A percentile compares a stretch with the other conserved stretches of the same genome.
Conservation (phyloP, 495 filamentous ascomycete species). For the Daldinia concentrica region DNA sequence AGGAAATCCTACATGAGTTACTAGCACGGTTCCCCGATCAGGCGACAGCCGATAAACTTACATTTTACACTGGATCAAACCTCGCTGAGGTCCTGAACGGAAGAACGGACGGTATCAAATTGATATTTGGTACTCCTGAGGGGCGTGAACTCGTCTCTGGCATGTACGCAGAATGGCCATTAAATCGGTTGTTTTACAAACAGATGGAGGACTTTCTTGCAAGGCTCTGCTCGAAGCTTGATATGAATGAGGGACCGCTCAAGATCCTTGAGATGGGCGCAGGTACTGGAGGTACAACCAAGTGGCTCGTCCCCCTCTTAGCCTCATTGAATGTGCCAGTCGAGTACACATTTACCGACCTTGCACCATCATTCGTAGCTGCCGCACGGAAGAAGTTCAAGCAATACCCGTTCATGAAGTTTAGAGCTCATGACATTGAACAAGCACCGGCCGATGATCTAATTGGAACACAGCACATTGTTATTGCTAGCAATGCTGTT, state of each 20-base stretch:
- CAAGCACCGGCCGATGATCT: conserved; percentile 49
- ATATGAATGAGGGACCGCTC: conserved; percentile 37
- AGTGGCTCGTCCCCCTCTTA: conserved; percentile 47
- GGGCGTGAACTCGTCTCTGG: conserved; percentile 56
- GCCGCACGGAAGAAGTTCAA: conserved; percentile 48
- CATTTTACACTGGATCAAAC: conserved; percentile 53
- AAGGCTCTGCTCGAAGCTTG: conserved; percentile 42
- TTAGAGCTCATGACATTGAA: conserved; percentile 53
- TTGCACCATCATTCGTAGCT: conserved; percentile 53
- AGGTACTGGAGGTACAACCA: conserved; percentile 58
- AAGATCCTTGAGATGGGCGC: conserved; percentile 57
- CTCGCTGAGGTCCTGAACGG: conserved; percentile 57
- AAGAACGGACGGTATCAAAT: conserved; percentile 55
- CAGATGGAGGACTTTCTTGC: conserved; percentile 58
- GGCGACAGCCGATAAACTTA: conserved; percentile 51
- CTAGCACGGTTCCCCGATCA: conserved; percentile 51
- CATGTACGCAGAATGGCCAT: conserved; percentile 56
- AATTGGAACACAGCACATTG: conserved; percentile 48
- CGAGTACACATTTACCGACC: conserved; percentile 62
- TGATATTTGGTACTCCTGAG: conserved; percentile 59
- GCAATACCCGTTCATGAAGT: conserved; percentile 51
- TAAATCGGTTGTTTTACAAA: conserved; percentile 53
- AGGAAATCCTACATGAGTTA: conserved; percentile 51
- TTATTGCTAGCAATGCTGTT: conserved; percentile 59
- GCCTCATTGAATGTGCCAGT: conserved; percentile 51